phyloP scores from a whole-genome alignment of 2,329 filamentous ascomycete species.

The Rachicladosporium sp. region DNA sequence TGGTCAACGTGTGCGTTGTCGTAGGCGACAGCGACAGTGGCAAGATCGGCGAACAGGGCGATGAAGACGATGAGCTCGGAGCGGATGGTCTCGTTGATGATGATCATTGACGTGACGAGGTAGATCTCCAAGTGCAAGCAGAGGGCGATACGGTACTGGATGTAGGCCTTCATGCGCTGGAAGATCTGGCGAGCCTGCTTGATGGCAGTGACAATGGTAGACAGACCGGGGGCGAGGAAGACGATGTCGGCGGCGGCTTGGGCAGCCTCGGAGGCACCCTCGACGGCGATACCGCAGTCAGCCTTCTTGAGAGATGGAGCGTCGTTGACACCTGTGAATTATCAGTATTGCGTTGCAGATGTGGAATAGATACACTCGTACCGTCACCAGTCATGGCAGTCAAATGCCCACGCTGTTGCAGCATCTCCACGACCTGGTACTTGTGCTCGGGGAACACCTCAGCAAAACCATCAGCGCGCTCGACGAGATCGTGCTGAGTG shows the following conservation, averaged over 20 bases:
- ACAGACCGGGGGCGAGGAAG: slow-evolving; percentile 60
- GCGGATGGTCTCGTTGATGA: slow-evolving; percentile 64
- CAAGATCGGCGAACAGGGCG: slow-evolving; percentile 66
- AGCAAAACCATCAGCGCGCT: slow-evolving; percentile 61
- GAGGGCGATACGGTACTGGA: slow-evolving; percentile 65
- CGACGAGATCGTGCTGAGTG: slow-evolving; percentile 63
- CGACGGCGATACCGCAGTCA: slow-evolving; percentile 62
- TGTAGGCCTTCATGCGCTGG: slow-evolving; percentile 68
- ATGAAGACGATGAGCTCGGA: slow-evolving; percentile 67
- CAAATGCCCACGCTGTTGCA: slow-evolving; percentile 60
- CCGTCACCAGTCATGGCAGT: slow-evolving; percentile 67
- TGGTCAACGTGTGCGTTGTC: slow-evolving; percentile 67
- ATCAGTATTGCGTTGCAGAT: slow-evolving; percentile 8
- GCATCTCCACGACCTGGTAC: slow-evolving; percentile 64
- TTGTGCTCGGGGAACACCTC: slow-evolving; percentile 68
- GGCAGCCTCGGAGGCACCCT: slow-evolving; percentile 59
- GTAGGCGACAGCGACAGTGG: slow-evolving; percentile 66
- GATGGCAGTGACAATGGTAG: slow-evolving; percentile 60
- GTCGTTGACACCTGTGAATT: slow-evolving; percentile 48
- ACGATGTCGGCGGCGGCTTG: slow-evolving; percentile 64
- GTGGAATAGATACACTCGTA: slow-evolving; percentile 8
- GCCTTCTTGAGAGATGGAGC: slow-evolving; percentile 63
- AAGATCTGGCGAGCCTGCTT: slow-evolving; percentile 65
- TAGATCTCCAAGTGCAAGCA: slow-evolving; percentile 66
- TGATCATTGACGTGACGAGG: slow-evolving; percentile 65